Base-by-base conservation (phyloP, 1,284 basidiomycete species). In the Irpex sp. region DNA sequence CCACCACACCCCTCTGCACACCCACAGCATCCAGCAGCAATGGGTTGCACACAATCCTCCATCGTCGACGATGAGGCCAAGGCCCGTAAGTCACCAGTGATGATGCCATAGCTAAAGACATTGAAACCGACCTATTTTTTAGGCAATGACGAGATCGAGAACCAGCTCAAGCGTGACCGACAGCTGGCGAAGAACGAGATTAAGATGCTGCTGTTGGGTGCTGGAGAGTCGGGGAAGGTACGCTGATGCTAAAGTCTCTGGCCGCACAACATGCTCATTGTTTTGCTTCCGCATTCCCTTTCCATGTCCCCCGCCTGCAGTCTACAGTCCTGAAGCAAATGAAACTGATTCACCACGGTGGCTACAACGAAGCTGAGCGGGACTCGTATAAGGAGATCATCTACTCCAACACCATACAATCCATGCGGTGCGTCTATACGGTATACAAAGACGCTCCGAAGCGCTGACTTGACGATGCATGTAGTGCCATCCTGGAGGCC, bases 331-430 rank as follows among this genome's bases (percentile, higher is more conserved):
- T 97, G 66, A 97, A 97, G 79, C 95, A 97, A 78, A 97, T 97
- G 95, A 94, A 96, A 74, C 87, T 97, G 75, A 97, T 97, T 65
- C 92, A 97, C 75, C 91, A 92, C 65, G 92, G 91, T 64, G 89
- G 95, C 1, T 98, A 98, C 82, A 94, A 92, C 67, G 87, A 91
- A 64, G 87, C 90, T 69, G 97, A 99, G 79, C 84, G 96, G 58
- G 94, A 97, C 68, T 93, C 92, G 49, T 98, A 97, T 86, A 95
- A 95, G 77, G 96, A 98, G 79, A 98, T 98, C 73, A 96, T 98
- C 73, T 98, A 88, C 74, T 94, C 94, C 62, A 98, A 98, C 77
- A 97, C 96, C 7, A 87, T 98, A 65, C 96, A 98, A 78, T 96
- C 94, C 34, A 96, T 96, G 94, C 89, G 93, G 85, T 95, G 68